Evolutionary conservation across 768 basidiomycete genomes (phyloP), one percentile per base, ranked within the genome.

Genomic region (Rossbeevera mucosa): DNA sequence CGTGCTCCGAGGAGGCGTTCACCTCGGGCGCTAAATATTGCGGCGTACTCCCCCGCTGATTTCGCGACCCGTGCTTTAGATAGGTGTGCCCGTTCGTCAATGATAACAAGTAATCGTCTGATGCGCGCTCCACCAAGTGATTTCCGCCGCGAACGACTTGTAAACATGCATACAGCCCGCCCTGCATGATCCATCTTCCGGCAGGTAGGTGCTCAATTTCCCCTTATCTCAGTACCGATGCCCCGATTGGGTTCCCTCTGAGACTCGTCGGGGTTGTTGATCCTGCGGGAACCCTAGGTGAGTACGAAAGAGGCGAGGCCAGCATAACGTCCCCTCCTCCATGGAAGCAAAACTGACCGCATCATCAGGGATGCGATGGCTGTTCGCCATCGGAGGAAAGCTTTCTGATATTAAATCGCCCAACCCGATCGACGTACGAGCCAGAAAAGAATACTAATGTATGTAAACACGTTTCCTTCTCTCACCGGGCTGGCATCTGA

Each of bases 391-490:
- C 50, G 31, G 42, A 54, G 51, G n/a, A 40, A 54, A 51, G 44
- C 55, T 29, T 54, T 56, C 51, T 55, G 57, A 58, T 44, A 65
- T 62, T 50, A 56, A 56, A 65, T 55, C 36, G 52, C 57, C 50
- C 51, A 53, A 51, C 48, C 55, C 65, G 65, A 67, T 65, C 64
- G 63, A 57, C 59, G 56, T 42, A 47, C 55, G 47, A 40, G 44
- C 36, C 47, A 26, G 13, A 38, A 44, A 26, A 49, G 54, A 43
- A 40, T 50, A 46, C 25, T 22, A 53, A 24, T 41, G 51, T 16
- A 25, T 42, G 51, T 16, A 46, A 44, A 47, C 42, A 42, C 40
- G 26, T 36, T 45, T 45, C 51, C 38, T 58, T 64, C 60, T 53
- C 61, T 63, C 53, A 38, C 36, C 18, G 36, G 40, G 48, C 50